Evolutionary conservation across 371 early-diverging fungal genomes (phyloP).

Genomic region (Mortierella sp.): DNA sequence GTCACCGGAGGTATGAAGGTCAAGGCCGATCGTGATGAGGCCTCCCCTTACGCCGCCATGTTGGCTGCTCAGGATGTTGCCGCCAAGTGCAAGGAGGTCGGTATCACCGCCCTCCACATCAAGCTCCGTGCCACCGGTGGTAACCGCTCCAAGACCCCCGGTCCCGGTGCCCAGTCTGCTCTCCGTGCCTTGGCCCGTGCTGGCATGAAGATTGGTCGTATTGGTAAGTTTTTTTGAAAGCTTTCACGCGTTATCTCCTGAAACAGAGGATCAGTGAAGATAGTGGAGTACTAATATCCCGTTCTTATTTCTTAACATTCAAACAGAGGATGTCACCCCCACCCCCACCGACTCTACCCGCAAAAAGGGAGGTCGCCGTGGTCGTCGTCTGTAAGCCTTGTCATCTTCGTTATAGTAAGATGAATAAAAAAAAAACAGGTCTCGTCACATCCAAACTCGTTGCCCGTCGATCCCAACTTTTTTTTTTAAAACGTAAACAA

Average conservation of each 20-base stretch:
- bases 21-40: constrained; percentile 99
- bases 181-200: constrained; percentile 99
- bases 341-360: constrained; percentile 99
- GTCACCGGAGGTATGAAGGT: constrained; percentile 99
- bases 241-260: not conserved
- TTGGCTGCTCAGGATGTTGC: constrained; percentile 99
- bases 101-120: constrained; percentile 99
- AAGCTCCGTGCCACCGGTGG: constrained; percentile 99
- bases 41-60: constrained; percentile 99
- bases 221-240: constrained; percentile 29
- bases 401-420: too few relatives aligned
- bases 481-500: too few relatives aligned
- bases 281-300: constrained; percentile 42
- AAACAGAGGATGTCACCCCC: constrained; percentile 98
- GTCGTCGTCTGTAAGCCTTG: constrained; percentile 99
- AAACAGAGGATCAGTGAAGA: not conserved
- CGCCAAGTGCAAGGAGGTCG: constrained; percentile 98
- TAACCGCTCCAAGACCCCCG: constrained; percentile 99
- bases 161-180: constrained; percentile 99
- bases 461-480: too few relatives aligned
- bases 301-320: constrained; percentile 49
- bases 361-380: constrained; percentile 99
- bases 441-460: too few relatives aligned
- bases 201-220: constrained; percentile 73
- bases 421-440: too few relatives aligned